Conservation (phyloP, 148 eudicot genomes). For the Camellia granthamiana region DNA sequence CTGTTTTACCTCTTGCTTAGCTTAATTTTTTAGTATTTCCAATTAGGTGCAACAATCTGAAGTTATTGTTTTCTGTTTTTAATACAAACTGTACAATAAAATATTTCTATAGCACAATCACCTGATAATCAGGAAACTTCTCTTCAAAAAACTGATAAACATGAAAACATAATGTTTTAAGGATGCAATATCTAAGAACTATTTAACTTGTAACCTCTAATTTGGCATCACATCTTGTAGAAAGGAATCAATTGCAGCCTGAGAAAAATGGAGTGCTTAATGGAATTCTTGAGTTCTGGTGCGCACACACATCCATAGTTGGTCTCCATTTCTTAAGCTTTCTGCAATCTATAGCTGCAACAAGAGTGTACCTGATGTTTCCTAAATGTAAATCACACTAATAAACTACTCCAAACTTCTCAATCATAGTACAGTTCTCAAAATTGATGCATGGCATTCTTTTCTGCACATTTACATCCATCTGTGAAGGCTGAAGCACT, state of each 20-base stretch:
- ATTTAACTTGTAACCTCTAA: neutral
- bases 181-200: too few relatives aligned
- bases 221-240: neutral
- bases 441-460: neutral
- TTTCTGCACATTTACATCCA: neutral
- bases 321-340: neutral
- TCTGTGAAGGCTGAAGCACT: neutral
- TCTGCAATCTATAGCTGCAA: neutral
- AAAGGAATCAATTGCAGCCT: neutral
- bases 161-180: neutral
- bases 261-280: neutral
- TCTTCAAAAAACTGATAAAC: neutral
- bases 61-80: too few relatives aligned
- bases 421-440: neutral
- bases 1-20: neutral
- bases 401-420: neutral
- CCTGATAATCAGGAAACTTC: too few relatives aligned
- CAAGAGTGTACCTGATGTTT: neutral
- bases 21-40: too few relatives aligned
- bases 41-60: too few relatives aligned
- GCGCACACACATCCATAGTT: neutral
- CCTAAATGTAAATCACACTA: neutral
- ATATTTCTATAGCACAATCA: too few relatives aligned
- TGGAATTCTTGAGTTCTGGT: neutral
- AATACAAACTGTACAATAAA: too few relatives aligned